Percentiles rank a stretch among this genome's conserved stretches.
These are phyloP conservation scores for Striga asiatica DNA, from an alignment of 257 asterid genomes.

Conservation along the genomic window DNA sequence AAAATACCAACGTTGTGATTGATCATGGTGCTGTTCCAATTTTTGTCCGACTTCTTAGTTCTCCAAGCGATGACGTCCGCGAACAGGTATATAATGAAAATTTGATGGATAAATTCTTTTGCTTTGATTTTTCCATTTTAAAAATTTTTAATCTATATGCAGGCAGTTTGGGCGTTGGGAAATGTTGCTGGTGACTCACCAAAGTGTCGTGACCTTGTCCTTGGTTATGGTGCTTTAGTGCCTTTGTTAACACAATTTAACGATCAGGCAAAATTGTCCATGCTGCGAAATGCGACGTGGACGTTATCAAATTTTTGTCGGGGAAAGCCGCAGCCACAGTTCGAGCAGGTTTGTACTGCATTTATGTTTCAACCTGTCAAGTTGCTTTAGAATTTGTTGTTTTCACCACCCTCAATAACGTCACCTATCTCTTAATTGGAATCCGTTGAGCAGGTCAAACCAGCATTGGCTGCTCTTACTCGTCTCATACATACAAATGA, in stretches of 20 bases:
- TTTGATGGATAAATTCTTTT: no score
- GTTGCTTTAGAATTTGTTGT: neutral
- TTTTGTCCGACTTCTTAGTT: slow-evolving; percentile 60
- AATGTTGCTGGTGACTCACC: slow-evolving; percentile 97
- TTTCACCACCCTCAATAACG: neutral
- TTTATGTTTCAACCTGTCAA: neutral
- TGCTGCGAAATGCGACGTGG: slow-evolving; percentile 98
- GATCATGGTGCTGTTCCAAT: slow-evolving; percentile 91
- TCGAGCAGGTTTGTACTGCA: slow-evolving; percentile 60
- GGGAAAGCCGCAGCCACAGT: slow-evolving; percentile 90
- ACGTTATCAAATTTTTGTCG: slow-evolving; percentile 86
- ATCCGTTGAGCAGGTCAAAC: neutral
- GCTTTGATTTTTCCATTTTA: neutral
- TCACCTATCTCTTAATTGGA: neutral
- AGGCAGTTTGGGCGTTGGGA: slow-evolving; percentile 99
- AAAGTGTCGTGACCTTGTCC: slow-evolving; percentile 83
- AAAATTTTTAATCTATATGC: neutral
- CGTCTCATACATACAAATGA: neutral
- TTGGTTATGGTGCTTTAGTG: slow-evolving; percentile 64
- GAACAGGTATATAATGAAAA: no score
- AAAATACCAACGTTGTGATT: slow-evolving; percentile 75
- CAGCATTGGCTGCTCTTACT: slow-evolving; percentile 6
- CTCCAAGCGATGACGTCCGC: slow-evolving; percentile 82
- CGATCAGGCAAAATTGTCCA: slow-evolving; percentile 76
- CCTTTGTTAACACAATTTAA: slow-evolving; percentile 74